phyloP scores from a whole-genome alignment of 805 yeast genomes.

The Lachancea waltii region DNA sequence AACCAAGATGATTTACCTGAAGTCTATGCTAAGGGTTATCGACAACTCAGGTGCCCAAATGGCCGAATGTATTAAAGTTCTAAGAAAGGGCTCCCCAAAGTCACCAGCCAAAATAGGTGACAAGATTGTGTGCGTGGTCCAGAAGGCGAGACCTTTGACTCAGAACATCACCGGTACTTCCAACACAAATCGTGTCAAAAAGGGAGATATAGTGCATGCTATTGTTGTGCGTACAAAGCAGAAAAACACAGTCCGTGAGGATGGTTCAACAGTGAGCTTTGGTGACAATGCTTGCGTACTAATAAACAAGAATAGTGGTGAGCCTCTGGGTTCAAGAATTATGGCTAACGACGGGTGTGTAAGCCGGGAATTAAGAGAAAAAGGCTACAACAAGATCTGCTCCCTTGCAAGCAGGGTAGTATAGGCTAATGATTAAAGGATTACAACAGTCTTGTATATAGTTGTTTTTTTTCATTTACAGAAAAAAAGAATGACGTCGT shows the following conservation, averaged over 20 bases:
- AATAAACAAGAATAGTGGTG: constrained; percentile 79
- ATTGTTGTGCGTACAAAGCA: constrained; percentile 91
- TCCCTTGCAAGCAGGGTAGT: constrained; percentile 85
- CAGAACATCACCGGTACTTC: constrained; percentile 67
- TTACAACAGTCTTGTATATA: constrained; percentile 4
- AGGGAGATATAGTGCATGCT: constrained; percentile 94
- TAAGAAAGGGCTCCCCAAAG: constrained; percentile 74
- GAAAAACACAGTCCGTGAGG: constrained; percentile 60
- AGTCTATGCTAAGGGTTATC: constrained; percentile 80
- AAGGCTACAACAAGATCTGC: constrained; percentile 77
- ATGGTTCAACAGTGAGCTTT: constrained; percentile 80
- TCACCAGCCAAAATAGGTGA: constrained; percentile 85
- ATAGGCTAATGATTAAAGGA: constrained; percentile 20
- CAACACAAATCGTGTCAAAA: constrained; percentile 74
- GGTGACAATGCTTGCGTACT: constrained; percentile 97
- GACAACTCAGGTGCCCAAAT: constrained; percentile 94
- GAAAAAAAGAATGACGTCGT: too few relatives aligned
- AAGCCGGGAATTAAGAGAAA: constrained; percentile 81
- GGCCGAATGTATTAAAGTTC: constrained; percentile 92
- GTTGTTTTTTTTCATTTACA: too few relatives aligned
- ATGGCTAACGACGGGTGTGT: constrained; percentile 50
- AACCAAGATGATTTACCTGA: constrained; percentile 70
- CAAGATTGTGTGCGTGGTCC: constrained; percentile 88
- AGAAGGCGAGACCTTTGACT: constrained; percentile 76
- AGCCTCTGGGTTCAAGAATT: constrained; percentile 92